A percentile compares a stretch with the other conserved stretches of the same genome.
These are phyloP conservation scores for Cercospora sp. DNA, from an alignment of 2,329 filamentous ascomycete species.

Conservation along the genomic window DNA sequence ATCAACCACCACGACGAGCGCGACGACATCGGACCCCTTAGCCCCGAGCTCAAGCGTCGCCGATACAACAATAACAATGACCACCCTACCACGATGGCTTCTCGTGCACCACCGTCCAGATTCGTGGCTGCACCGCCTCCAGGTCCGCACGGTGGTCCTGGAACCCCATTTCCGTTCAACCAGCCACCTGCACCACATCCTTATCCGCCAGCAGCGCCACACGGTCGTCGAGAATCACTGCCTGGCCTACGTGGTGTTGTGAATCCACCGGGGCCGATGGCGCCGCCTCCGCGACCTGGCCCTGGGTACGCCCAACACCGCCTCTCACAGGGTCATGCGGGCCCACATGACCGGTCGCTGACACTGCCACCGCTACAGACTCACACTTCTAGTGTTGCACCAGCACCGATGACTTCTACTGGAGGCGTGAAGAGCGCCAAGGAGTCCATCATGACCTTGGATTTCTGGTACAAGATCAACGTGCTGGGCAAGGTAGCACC, in stretches of 20 bases:
- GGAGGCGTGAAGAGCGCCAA: slow-evolving; percentile 29
- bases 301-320: slow-evolving; percentile 40
- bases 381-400: slow-evolving; percentile 22
- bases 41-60: slow-evolving; percentile 63
- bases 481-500: slow-evolving; percentile 75
- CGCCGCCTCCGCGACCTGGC: slow-evolving; percentile 55
- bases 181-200: slow-evolving; percentile 44
- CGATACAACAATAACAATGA: slow-evolving; percentile 52
- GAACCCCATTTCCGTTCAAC: slow-evolving; percentile 44
- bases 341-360: slow-evolving; percentile 49
- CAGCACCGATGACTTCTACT: slow-evolving; percentile 22
- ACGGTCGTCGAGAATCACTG: slow-evolving; percentile 44
- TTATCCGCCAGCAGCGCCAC: slow-evolving; percentile 40
- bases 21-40: slow-evolving; percentile 48
- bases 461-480: slow-evolving; percentile 73
- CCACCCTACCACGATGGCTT: slow-evolving; percentile 43
- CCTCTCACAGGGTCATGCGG: slow-evolving; percentile 35
- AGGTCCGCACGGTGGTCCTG: slow-evolving; percentile 30
- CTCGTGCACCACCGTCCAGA: slow-evolving; percentile 38
- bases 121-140: slow-evolving; percentile 29
- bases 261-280: slow-evolving; percentile 47
- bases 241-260: slow-evolving; percentile 39
- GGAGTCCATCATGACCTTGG: slow-evolving; percentile 72
- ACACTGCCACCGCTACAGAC: slow-evolving; percentile 58
- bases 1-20: slow-evolving; percentile 38